These are phyloP conservation scores for Hymenoscyphus albidus DNA, from an alignment of 2,329 filamentous ascomycete genomes.

Conservation along the genomic window DNA sequence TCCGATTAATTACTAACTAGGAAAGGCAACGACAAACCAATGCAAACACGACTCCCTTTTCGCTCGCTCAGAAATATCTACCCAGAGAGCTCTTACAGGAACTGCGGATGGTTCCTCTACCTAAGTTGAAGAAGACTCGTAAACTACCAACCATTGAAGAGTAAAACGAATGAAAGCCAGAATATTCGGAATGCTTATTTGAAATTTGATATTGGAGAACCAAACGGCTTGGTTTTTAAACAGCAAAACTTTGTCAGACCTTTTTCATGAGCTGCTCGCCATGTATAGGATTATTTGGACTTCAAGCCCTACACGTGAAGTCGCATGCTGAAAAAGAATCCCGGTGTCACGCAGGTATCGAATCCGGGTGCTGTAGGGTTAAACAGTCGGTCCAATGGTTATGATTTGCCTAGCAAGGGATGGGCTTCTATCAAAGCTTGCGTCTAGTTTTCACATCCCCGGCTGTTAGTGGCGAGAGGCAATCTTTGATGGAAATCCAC, in stretches of 20 bases:
- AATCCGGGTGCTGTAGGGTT: too few relatives aligned
- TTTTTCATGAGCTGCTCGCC: neutral
- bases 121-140: conserved; percentile 42
- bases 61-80: conserved; percentile 77
- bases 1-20: conserved; percentile 26
- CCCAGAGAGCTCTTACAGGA: conserved; percentile 81
- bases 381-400: too few relatives aligned
- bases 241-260: neutral
- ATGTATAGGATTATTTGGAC: neutral
- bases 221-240: neutral
- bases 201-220: neutral
- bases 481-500: too few relatives aligned
- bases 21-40: conserved; percentile 73
- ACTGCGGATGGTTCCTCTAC: conserved; percentile 64
- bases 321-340: neutral
- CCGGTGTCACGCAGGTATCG: neutral
- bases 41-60: conserved; percentile 70
- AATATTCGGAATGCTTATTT: neutral
- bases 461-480: too few relatives aligned
- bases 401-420: too few relatives aligned
- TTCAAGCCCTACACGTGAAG: neutral
- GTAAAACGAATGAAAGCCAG: conserved; percentile 37
- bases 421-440: too few relatives aligned
- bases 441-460: too few relatives aligned
- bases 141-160: conserved; percentile 39